Evolutionary conservation across 2,329 filamentous ascomycete species (phyloP), one percentile per base, ranked within the genome.

Genomic region (Camptophora hylomeconis): DNA sequence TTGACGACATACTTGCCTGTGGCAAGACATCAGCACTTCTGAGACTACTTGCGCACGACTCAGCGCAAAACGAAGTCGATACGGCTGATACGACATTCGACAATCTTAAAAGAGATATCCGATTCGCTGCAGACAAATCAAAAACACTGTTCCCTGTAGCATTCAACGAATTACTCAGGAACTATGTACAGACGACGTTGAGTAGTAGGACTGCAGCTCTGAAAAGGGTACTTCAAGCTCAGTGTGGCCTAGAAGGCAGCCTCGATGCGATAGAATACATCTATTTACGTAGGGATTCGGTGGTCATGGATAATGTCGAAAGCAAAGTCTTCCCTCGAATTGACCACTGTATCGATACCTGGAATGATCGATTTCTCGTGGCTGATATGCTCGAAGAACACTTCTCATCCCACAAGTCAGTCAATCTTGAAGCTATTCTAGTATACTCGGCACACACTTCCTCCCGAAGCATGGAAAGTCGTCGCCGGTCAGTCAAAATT

Each of bases 11-110:
- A 20, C 87, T 93, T 45, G 83, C 76, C 1, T 76, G 82, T 2
- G 87, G 87, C 0, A 94, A 94, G 53, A 92, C 79, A 44, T 75
- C 89, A 31, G 72, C 89, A 1, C 78, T 94, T 24, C 57, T 94
- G n/a, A 76, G 75, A 36, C 69, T 77, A 26, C 61, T 93, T 7
- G 5, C 10, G 10, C 8, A 8, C n/a, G 6, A 31, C 14, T 7
- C 19, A n/a, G 9, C 7, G 9, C 14, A n/a, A 5, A 4, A n/a
- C 15, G n/a, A 46, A 14, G 42, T n/a, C n/a, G n/a, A n/a, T n/a
- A n/a, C n/a, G n/a, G n/a, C n/a, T n/a, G n/a, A n/a, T n/a, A n/a
- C n/a, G n/a, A n/a, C n/a, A n/a, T n/a, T n/a, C n/a, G n/a, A n/a
- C n/a, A n/a, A n/a, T n/a, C n/a, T n/a, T n/a, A n/a, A n/a, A n/a